Evolutionary conservation across 2,329 filamentous ascomycete species (phyloP).

Genomic region (Penicillium sp.): DNA sequence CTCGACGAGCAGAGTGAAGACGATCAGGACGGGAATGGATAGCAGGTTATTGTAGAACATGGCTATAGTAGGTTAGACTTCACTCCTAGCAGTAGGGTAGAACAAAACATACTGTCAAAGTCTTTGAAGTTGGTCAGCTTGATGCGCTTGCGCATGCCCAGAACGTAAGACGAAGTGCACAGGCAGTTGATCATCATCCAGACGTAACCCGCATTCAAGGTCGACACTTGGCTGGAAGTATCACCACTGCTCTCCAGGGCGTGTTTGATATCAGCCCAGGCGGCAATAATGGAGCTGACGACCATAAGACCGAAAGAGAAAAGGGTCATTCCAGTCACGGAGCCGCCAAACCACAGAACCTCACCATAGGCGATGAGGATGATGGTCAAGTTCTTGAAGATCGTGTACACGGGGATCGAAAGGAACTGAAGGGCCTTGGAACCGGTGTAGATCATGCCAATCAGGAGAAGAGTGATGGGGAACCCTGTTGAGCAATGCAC

Average conservation of each 20-base stretch:
- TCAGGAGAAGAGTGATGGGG: conserved; percentile 89
- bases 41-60: conserved; percentile 99
- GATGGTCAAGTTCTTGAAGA: conserved; percentile 99
- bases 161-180: conserved; percentile 83
- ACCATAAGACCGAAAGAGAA: conserved; percentile 98
- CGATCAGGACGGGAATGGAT: conserved; percentile 85
- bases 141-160: conserved; percentile 96
- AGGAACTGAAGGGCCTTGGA: conserved; percentile 95
- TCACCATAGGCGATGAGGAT: conserved; percentile 98
- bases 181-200: conserved; percentile 99
- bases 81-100: neutral
- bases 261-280: conserved; percentile 94
- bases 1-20: conserved; percentile 78
- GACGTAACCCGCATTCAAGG: conserved; percentile 88
- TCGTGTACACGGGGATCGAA: conserved; percentile 97
- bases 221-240: conserved; percentile 74
- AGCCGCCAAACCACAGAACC: conserved; percentile 96
- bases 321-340: conserved; percentile 79
- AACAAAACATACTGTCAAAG: conserved; percentile 79
- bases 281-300: conserved; percentile 86
- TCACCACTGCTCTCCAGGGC: conserved; percentile 68
- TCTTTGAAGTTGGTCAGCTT: conserved; percentile 99
- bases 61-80: conserved; percentile 53
- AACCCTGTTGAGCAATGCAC: conserved; percentile 65
- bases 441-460: conserved; percentile 98